phyloP scores from a whole-genome alignment of 192 early-diverging fungal species.

The Diversispora epigaea region DNA sequence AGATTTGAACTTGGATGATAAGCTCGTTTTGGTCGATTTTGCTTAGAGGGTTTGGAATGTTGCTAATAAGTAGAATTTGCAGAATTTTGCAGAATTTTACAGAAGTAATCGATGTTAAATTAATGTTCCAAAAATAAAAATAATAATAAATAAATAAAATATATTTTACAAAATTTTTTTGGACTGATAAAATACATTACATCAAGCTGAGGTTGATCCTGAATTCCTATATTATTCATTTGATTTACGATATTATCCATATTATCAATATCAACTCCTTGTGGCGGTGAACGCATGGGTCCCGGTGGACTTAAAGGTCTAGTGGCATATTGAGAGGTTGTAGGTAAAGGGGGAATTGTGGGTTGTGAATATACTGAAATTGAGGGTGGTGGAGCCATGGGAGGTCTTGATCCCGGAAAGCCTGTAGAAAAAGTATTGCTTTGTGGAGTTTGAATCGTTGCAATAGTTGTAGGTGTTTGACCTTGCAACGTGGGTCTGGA shows the following conservation, averaged over 20 bases:
- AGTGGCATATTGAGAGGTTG: conserved; percentile 11
- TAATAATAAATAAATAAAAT: not conserved
- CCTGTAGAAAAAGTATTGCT: conserved; percentile 17
- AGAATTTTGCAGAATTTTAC: not conserved
- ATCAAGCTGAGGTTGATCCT: conserved; percentile 4
- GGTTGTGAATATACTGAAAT: conserved; percentile 5
- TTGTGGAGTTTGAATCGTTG: not conserved
- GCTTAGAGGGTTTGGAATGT: not conserved
- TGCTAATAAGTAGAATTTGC: not conserved
- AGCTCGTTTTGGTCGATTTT: conserved; percentile 5
- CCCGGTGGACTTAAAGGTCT: not conserved
- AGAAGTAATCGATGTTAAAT: not conserved
- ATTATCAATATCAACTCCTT: not conserved
- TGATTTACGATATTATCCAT: conserved; percentile 21
- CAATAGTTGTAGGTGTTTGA: not conserved
- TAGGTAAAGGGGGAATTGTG: not conserved
- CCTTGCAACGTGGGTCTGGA: not conserved
- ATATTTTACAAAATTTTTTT: not conserved
- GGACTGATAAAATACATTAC: conserved; percentile 17
- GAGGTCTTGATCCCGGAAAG: conserved; percentile 30
- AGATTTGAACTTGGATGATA: conserved; percentile 8
- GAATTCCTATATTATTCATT: conserved; percentile 16
- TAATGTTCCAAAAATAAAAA: not conserved
- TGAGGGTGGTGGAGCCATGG: not conserved
- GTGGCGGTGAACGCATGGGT: not conserved